Percentiles rank a stretch among this genome's conserved stretches.
These are phyloP conservation scores for Smittium culicis DNA, from an alignment of 371 early-diverging fungal genomes.

Conservation along the genomic window DNA sequence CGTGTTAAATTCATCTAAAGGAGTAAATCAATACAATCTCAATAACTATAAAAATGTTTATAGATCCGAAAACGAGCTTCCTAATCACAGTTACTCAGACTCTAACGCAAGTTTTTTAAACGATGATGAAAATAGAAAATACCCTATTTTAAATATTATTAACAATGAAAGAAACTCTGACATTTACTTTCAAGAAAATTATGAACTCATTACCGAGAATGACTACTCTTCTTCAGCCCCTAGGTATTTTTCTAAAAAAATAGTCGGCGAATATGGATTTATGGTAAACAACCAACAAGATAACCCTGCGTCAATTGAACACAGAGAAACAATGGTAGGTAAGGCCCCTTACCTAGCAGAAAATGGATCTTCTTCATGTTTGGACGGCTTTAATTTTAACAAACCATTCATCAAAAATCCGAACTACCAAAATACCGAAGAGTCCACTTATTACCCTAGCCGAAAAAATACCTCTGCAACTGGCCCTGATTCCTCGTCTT, in stretches of 20 bases:
- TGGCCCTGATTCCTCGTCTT: not conserved
- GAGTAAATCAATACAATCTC: too few relatives aligned
- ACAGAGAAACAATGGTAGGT: not conserved
- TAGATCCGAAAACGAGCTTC: too few relatives aligned
- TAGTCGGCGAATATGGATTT: not conserved
- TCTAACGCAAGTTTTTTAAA: too few relatives aligned
- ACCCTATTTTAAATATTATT: too few relatives aligned
- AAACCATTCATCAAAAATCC: not conserved
- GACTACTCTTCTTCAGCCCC: not conserved
- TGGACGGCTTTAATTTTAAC: too few relatives aligned
- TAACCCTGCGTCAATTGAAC: not conserved
- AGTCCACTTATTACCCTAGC: not conserved
- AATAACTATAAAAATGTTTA: too few relatives aligned
- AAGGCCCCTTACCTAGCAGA: not conserved
- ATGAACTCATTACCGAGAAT: not conserved
- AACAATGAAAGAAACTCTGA: not conserved
- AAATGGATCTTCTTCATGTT: not conserved
- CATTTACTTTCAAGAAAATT: not conserved
- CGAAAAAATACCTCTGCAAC: not conserved
- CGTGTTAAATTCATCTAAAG: too few relatives aligned
- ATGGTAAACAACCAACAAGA: not conserved
- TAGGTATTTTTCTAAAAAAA: constrained; percentile 1
- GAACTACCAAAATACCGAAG: not conserved
- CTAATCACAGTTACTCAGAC: too few relatives aligned
- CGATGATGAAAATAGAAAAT: too few relatives aligned